phyloP scores from a whole-genome alignment of 2,329 filamentous ascomycete genomes.

The Diaporthe australafricana region DNA sequence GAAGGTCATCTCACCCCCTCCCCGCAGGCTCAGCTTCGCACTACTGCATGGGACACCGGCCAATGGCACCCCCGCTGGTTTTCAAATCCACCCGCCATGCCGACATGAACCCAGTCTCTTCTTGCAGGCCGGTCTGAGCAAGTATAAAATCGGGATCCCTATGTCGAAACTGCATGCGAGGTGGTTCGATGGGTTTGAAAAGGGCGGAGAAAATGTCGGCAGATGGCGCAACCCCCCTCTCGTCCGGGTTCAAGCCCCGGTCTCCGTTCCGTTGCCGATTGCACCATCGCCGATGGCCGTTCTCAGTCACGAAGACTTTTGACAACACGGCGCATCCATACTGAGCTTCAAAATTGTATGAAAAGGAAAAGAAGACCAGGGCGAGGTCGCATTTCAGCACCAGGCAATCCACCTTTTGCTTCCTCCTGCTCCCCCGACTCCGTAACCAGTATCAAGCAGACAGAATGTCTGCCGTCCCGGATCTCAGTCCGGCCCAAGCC shows the following conservation, averaged over 20 bases:
- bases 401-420: too few species aligned
- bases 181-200: neutral
- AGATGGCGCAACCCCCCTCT: constrained; percentile 32
- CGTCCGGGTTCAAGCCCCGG: neutral
- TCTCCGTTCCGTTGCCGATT: constrained; percentile 10
- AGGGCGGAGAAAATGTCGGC: constrained; percentile 35
- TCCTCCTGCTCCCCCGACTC: neutral
- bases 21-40: constrained; percentile 28
- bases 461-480: constrained; percentile 13
- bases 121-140: neutral
- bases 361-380: too few species aligned
- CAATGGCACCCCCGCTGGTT: neutral
- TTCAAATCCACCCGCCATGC: neutral
- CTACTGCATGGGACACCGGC: constrained; percentile 7
- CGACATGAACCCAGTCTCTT: neutral
- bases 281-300: constrained; percentile 25
- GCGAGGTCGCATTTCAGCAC: neutral
- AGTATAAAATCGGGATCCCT: neutral
- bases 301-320: neutral
- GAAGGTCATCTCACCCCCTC: constrained; percentile 30
- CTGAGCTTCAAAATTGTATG: neutral
- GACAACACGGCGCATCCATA: neutral
- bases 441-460: neutral
- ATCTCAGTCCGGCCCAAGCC: constrained; percentile 29
- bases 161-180: neutral